phyloP scores from a whole-genome alignment of 2,329 filamentous ascomycete genomes.

The Rhinocladiella similis region DNA sequence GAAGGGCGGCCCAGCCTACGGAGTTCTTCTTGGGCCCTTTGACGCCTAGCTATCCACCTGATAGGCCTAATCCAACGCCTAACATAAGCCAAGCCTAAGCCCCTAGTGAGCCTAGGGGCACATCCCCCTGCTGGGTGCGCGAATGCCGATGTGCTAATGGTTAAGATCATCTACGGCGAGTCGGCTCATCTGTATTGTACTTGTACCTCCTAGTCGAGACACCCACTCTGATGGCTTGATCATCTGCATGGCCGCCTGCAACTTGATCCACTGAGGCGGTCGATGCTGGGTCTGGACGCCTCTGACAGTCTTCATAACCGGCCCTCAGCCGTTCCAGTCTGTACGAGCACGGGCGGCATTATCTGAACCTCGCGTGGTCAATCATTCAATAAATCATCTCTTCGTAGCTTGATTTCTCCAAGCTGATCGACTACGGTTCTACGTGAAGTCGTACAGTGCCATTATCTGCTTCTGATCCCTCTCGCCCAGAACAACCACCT shows the following conservation, averaged over 20 bases:
- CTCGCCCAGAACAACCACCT: constrained; percentile 82
- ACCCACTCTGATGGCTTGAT: not conserved
- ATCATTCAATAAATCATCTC: not conserved
- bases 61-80: too few species aligned
- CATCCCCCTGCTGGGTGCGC: not conserved
- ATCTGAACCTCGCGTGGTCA: not conserved
- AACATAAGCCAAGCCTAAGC: too few species aligned
- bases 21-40: too few species aligned
- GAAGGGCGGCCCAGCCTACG: too few species aligned
- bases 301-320: not conserved
- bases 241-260: not conserved
- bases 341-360: too few species aligned
- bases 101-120: too few species aligned
- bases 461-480: constrained; percentile 67
- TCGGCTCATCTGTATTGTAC: not conserved
- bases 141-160: not conserved
- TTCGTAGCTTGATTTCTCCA: not conserved
- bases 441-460: constrained; percentile 86
- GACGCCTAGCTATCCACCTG: too few species aligned
- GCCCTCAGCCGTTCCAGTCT: too few species aligned
- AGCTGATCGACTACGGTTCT: constrained; percentile 15
- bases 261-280: not conserved
- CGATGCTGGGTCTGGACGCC: not conserved
- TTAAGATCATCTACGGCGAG: not conserved
- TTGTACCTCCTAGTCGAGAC: not conserved